Percentiles rank a stretch among this genome's conserved stretches.
Conservation (phyloP, 2,329 filamentous ascomycete genomes). For the Penicillium brevicompactum region DNA sequence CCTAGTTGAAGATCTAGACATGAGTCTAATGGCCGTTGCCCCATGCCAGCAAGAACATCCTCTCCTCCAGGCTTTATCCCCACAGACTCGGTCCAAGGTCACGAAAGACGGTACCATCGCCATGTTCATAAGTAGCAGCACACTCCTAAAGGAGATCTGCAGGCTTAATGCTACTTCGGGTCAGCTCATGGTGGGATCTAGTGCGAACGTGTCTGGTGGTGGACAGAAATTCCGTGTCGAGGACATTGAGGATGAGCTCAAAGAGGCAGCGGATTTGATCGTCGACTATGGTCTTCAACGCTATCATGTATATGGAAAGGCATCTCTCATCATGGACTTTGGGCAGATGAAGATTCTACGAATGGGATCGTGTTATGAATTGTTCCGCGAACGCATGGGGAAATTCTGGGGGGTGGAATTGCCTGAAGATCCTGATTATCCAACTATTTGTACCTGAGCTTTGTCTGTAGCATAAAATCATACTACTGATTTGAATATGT, state of each 20-base stretch:
- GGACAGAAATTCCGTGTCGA: conserved; percentile 19
- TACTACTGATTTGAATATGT: too few species aligned
- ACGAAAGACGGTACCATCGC: conserved; percentile 10
- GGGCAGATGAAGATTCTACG: conserved; percentile 9
- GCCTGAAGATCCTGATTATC: neutral
- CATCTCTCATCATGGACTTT: conserved; percentile 6
- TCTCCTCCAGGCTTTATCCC: neutral
- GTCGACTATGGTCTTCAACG: conserved; percentile 16
- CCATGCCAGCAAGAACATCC: neutral
- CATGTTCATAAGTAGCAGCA: neutral
- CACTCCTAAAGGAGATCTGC: conserved; percentile 10
- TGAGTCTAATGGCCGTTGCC: conserved; percentile 16
- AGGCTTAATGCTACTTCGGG: conserved; percentile 2
- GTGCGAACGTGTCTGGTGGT: conserved; percentile 18
- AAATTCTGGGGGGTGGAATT: neutral
- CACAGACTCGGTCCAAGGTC: conserved; percentile 1
- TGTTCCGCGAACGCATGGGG: neutral
- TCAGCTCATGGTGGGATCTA: conserved; percentile 15
- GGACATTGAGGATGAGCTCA: conserved; percentile 19
- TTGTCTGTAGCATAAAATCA: too few species aligned
- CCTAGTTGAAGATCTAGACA: conserved; percentile 17
- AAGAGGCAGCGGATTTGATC: conserved; percentile 12
- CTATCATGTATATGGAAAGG: conserved; percentile 9
- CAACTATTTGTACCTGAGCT: neutral
- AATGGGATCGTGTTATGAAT: conserved; percentile 1